Conservation (phyloP, 2,329 filamentous ascomycete species). For the Macrophomina tecta region DNA sequence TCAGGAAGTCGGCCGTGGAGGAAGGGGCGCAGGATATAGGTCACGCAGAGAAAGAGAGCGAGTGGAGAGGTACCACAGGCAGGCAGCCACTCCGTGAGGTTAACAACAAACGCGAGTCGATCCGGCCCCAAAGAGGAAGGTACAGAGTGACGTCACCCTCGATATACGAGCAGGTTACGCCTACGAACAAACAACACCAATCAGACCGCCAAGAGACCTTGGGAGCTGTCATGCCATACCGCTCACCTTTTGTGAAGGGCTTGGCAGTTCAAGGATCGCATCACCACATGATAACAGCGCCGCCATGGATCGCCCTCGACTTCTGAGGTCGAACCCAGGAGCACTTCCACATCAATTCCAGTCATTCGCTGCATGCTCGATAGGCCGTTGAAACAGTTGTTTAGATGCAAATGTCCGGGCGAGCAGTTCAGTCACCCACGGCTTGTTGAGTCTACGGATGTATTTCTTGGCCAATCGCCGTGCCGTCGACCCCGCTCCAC, state of each 20-base stretch:
- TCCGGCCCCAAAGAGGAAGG: conserved; percentile 6
- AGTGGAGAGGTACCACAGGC: neutral
- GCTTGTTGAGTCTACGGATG: no score
- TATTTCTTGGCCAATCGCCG: no score
- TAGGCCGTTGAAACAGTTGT: no score
- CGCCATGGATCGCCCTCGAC: no score
- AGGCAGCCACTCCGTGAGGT: neutral
- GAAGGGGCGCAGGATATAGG: neutral
- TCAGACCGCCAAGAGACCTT: neutral
- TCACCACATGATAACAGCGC: no score
- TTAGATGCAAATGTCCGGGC: no score
- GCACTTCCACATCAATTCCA: no score
- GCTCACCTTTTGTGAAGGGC: neutral
- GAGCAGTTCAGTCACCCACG: no score
- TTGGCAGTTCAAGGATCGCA: neutral
- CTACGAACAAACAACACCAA: conserved; percentile 15
- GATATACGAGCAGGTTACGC: conserved; percentile 8
- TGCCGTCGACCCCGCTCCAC: no score
- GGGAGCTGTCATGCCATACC: neutral
- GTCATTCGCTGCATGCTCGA: no score
- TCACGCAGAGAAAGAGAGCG: neutral
- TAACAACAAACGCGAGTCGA: neutral
- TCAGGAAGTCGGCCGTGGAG: neutral
- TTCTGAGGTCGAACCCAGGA: no score
- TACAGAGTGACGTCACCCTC: conserved; percentile 9